A percentile compares a stretch with the other conserved stretches of the same genome.
phyloP scores from a whole-genome alignment of 345 rosid species.

The Citrus maxima region DNA sequence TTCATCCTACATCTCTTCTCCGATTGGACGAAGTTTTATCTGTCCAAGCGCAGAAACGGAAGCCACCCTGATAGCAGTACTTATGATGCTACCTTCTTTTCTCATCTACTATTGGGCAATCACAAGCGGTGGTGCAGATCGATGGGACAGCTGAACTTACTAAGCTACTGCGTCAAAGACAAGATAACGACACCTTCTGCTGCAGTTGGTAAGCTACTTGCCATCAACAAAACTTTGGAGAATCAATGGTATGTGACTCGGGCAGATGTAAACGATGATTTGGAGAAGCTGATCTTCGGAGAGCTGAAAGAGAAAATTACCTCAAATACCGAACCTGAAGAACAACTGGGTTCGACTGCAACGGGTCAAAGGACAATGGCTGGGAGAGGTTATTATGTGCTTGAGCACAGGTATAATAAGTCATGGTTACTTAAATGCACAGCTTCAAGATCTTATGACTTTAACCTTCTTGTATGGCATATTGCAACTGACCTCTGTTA shows the following conservation, averaged over 20 bases:
- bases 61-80: too few relatives aligned
- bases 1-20: slow-evolving; percentile 7
- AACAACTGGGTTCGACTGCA: too few relatives aligned
- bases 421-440: too few relatives aligned
- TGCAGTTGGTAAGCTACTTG: background rate
- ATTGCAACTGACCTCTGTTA: slow-evolving; percentile 26
- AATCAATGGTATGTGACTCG: background rate
- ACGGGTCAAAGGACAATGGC: background rate
- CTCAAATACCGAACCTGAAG: too few relatives aligned
- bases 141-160: slow-evolving; percentile 21
- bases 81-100: background rate
- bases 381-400: slow-evolving; percentile 13
- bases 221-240: background rate
- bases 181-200: background rate
- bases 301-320: background rate
- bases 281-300: background rate
- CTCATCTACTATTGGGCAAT: background rate
- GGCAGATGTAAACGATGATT: background rate
- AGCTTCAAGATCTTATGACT: slow-evolving; percentile 25
- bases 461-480: slow-evolving; percentile 27
- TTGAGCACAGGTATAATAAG: background rate
- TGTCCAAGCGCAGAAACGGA: too few relatives aligned
- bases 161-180: background rate
- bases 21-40: slow-evolving; percentile 11
- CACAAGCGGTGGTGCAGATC: slow-evolving; percentile 12